Evolutionary conservation across 1,284 basidiomycete species (phyloP), one percentile per base, ranked within the genome.

Genomic region (Hemileia vastatrix): DNA sequence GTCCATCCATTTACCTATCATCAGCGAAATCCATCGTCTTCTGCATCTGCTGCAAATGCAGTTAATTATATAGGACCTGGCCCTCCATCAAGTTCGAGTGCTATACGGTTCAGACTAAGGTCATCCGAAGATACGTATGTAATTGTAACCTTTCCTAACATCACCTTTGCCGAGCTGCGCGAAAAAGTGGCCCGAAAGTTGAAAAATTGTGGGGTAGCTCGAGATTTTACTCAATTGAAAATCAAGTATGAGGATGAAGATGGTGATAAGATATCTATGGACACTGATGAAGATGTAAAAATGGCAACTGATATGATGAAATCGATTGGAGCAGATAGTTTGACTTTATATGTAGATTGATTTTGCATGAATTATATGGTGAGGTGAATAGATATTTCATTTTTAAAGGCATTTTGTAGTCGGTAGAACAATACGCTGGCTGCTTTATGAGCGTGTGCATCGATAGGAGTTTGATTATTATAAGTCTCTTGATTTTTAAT

Each of bases 111-210:
- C 65, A 71, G 72, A 54, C 88, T 94, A 58, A 85, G 86, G 76
- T 91, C 86, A 79, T 83, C 86, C 70, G 86, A 90, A 69, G 92
- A 95, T 73, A 85, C 90, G 57, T 95, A 93, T 74, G 86, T 92
- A 66, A 88, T 97, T 65, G 88, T 91, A 74, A 88, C 94, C 9
- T 82, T 89, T 40, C 81, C 85, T 44, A 77, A 80, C 63, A 88
- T 87, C 19, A 82, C 87, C 70, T 94, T 86, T 75, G 79, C 79
- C 61, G 87, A 90, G 40, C 80, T 98, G 52, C 84, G 92, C 64
- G 87, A 92, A 72, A 88, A 87, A 75, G 90, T 97, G 2, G 84
- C 87, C 31, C 86, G 86, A 78, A 97, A 97, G 82, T 89, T 96
- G 68, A 82, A 88, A 21, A 79, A 92, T 18, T 92, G 90, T 73